phyloP scores from a whole-genome alignment of 306 rosid species.

The Prunus mume region DNA sequence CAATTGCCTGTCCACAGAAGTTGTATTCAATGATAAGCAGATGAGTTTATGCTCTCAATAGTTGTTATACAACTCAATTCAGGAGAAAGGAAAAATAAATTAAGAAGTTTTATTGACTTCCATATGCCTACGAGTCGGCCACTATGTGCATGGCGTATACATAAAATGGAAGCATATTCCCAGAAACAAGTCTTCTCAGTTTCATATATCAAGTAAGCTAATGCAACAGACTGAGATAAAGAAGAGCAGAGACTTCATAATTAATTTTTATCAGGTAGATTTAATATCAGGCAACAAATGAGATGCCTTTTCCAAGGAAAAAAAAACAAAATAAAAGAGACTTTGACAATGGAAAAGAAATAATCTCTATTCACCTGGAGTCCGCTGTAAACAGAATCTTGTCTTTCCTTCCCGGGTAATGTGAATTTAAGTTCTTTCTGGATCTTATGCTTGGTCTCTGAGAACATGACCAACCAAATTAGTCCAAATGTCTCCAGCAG shows the following conservation, averaged over 20 bases:
- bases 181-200: background rate
- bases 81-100: background rate
- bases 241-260: background rate
- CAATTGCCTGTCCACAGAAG: constrained; percentile 61
- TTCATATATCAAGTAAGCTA: background rate
- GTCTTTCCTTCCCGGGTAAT: constrained; percentile 95
- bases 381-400: constrained; percentile 91
- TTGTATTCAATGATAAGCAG: constrained; percentile 15
- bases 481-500: constrained; percentile 9
- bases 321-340: background rate
- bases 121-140: background rate
- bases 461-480: constrained; percentile 15
- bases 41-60: constrained; percentile 1
- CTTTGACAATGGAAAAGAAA: background rate
- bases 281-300: background rate
- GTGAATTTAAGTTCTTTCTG: constrained; percentile 62
- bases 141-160: background rate
- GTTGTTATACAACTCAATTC: background rate
- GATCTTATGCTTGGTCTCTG: constrained; percentile 51
- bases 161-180: background rate
- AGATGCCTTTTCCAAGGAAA: background rate
- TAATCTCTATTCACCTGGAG: constrained; percentile 63
- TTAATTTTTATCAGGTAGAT: background rate
- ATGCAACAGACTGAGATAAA: constrained; percentile 11
- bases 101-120: background rate